Base-by-base conservation (phyloP, 345 rosid genomes). In the Rhodamnia argentea region DNA sequence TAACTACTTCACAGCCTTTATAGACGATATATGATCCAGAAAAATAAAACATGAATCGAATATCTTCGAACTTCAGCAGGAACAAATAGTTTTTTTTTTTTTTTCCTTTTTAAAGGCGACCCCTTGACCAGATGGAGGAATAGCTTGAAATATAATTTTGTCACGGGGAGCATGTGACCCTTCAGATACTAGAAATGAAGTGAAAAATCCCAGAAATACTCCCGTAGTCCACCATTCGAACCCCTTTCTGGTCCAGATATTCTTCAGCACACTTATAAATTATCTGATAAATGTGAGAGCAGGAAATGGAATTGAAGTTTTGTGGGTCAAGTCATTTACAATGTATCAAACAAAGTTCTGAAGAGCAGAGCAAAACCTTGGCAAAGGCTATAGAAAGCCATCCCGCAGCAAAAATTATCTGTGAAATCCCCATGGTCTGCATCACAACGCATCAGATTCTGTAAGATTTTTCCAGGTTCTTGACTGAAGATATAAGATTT, bases 391-490 rank as follows among this genome's bases (percentile, higher is more conserved):
- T 92, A 37, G 87, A 85, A 52, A 94, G 88, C 97, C 97, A 94
- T 40, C 95, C 95, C 9, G 83, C 37, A 23, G 87, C 86, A 83
- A 90, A 87, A 87, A 94, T 90, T 18, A 86, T 32, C 59, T 90
- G 90, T 27, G 95, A 90, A 26, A 92, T 53, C 91, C 94, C 89
- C 95, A 94, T 93, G 42, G 95, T 85, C 97, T 94, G 94, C 82
- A 27, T 44, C 20, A 70, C 22, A 11, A 20, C 47, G 9, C 78
- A 70, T 37, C 24, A 18, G 24, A 70, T 32, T 70, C 47, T 51
- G 44, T 52, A 55, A 70, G 78, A 37, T 70, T 10, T 70, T 32
- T 52, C 1, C 42, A 13, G 1, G 3, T 27, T 82, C 40, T 47
- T 24, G 55, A 82, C 52, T 15, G 37, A 47, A 47, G 18, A 44